Base-by-base conservation (phyloP, 352 stramenopile genomes). In the Globisporangium paroecandrum region DNA sequence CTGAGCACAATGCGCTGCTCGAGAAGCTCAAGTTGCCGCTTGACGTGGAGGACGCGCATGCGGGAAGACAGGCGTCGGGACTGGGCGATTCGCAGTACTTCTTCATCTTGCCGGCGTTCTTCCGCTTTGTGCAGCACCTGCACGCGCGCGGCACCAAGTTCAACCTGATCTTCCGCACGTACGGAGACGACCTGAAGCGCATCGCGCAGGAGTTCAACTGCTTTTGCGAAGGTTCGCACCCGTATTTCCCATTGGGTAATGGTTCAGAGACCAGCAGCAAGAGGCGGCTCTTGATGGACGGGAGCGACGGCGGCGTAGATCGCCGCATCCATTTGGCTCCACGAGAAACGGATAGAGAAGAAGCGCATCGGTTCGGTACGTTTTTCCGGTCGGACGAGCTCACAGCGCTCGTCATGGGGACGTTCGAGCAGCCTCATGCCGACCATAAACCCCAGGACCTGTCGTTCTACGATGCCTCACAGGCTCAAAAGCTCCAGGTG, bases 101-200 rank as follows among this genome's bases (percentile, higher is more conserved):
- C 57, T 93, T 91, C 62, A 79, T 93, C 20, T 69, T 94, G 25
- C 81, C 84, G 4, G 78, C 82, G 8, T 92, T 94, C 58, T 89
- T 91, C 61, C 64, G 57, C 10, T 62, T 94, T 12, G 36, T 94
- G 46, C 68, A 81, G 68, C 73, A 78, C 49, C 67, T 92, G 15
- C 79, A 92, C 38, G 58, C 59, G 15, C 70, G 79, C 3, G 65
- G 77, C 47, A 68, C 74, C 4, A 69, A 43, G n/a, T 94, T 90
- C 69, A 91, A 89, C 66, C 71, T 94, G 57, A 82, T 94, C 38
- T 94, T 94, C 62, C 83, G 86, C 7, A 94, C 86, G 2, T 94
- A 74, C 51, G 86, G 86, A 3, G 75, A 94, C 62, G 86, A 94
- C 46, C 64, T 94, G 13, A 71, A 77, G 65, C 78, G 77, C 22